A percentile compares a stretch with the other conserved stretches of the same genome.
Conservation (phyloP, 345 rosid genomes). For the Conringia planisiliqua region DNA sequence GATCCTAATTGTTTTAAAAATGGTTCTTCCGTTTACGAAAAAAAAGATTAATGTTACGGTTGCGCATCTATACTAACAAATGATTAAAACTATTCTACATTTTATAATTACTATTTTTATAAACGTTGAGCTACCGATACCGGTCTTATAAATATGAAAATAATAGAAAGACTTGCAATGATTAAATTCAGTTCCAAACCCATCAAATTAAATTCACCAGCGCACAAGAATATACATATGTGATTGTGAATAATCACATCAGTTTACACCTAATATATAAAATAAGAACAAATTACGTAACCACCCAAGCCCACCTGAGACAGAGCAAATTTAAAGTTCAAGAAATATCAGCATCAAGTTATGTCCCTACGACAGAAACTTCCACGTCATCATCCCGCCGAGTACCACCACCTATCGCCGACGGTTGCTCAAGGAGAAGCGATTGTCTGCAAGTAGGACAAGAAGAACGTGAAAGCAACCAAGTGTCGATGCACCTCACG, state of each 20-base stretch:
- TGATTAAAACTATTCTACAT: not conserved
- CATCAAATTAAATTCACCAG: conserved; percentile 7
- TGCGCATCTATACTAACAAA: not conserved
- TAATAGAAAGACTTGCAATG: not conserved
- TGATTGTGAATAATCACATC: not conserved
- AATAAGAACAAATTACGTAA: conserved; percentile 1
- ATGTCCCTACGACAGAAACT: conserved; percentile 16
- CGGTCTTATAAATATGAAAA: not conserved
- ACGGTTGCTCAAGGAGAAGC: conserved; percentile 39
- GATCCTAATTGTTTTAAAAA: not conserved
- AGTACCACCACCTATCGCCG: conserved; percentile 22
- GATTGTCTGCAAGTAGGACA: conserved; percentile 74
- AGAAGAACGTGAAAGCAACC: conserved; percentile 63
- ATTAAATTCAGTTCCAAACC: not conserved
- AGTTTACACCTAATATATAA: not conserved
- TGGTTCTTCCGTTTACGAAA: not conserved
- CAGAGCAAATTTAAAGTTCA: conserved; percentile 11
- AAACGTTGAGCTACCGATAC: no score
- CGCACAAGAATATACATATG: conserved; percentile 5
- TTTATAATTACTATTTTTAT: not conserved
- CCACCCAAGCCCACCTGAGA: not conserved
- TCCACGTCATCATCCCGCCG: conserved; percentile 31
- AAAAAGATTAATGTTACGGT: not conserved
- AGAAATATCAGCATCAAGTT: not conserved
- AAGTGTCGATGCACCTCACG: conserved; percentile 62